phyloP scores from a whole-genome alignment of 495 filamentous ascomycete genomes.

The Pyronema domesticum region DNA sequence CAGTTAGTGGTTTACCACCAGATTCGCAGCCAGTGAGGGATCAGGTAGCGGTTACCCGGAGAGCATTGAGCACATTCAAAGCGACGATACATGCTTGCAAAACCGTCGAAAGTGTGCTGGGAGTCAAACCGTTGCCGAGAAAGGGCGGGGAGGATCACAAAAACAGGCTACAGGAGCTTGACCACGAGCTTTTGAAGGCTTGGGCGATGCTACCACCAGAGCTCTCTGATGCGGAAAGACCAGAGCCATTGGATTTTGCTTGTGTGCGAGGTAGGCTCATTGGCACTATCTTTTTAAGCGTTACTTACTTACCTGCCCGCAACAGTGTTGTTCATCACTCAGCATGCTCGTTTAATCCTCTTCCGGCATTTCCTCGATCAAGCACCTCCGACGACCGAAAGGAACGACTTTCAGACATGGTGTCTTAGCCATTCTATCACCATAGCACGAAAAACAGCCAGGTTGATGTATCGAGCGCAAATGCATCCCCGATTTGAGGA shows the following conservation, averaged over 20 bases:
- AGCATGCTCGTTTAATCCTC: conserved; percentile 22
- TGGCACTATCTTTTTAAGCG: background rate
- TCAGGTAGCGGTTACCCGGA: conserved; percentile 1
- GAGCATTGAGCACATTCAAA: conserved; percentile 9
- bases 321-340: conserved; percentile 19
- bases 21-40: background rate
- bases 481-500: conserved; percentile 14
- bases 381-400: background rate
- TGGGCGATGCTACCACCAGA: conserved; percentile 21
- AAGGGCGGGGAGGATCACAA: conserved; percentile 17
- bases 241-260: conserved; percentile 15
- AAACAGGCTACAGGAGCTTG: conserved; percentile 13
- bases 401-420: conserved; percentile 11
- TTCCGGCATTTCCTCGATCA: conserved; percentile 18
- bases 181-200: conserved; percentile 15
- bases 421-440: conserved; percentile 20
- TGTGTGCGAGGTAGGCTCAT: conserved; percentile 13
- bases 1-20: background rate
- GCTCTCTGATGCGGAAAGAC: conserved; percentile 12
- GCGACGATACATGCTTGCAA: conserved; percentile 18
- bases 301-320: background rate
- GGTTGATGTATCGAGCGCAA: conserved; percentile 14
- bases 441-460: conserved; percentile 21
- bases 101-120: conserved; percentile 13
- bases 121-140: conserved; percentile 10